Conservation (phyloP, 2,329 filamentous ascomycete genomes). For the Trichoderma sp. region DNA sequence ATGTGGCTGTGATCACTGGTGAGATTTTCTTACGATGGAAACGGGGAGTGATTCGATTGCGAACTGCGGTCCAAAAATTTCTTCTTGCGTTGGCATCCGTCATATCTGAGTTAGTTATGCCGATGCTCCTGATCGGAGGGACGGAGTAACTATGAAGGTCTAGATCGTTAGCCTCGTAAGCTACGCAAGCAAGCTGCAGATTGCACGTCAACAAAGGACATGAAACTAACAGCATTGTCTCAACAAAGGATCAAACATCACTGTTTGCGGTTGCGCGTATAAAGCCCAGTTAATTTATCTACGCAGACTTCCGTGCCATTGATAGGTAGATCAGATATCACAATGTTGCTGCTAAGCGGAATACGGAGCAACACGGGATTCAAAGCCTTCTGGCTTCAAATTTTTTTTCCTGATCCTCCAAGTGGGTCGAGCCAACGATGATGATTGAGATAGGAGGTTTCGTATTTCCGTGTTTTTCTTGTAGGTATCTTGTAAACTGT, state of each 20-base stretch:
- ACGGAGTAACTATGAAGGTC: constrained; percentile 5
- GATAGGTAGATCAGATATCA: neutral
- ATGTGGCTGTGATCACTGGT: neutral
- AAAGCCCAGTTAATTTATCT: neutral
- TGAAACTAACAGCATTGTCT: neutral
- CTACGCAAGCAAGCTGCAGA: neutral
- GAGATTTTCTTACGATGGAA: neutral
- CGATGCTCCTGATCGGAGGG: constrained; percentile 10
- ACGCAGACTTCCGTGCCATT: neutral
- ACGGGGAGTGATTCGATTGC: neutral
- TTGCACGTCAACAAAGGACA: neutral
- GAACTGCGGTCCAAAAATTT: neutral
- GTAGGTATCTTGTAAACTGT: neutral
- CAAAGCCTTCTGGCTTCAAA: neutral
- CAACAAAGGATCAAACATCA: no score
- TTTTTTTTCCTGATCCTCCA: neutral
- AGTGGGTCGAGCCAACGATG: constrained; percentile 3
- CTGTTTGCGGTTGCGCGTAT: neutral
- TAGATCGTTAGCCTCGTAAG: neutral
- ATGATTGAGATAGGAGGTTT: neutral
- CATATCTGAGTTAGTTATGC: neutral
- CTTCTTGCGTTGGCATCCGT: neutral
- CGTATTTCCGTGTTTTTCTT: neutral
- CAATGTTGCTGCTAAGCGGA: neutral
- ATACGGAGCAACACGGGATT: neutral